Evolutionary conservation across 352 stramenopile species (phyloP), one percentile per base, ranked within the genome.

Genomic region (Globisporangium iwayamae): DNA sequence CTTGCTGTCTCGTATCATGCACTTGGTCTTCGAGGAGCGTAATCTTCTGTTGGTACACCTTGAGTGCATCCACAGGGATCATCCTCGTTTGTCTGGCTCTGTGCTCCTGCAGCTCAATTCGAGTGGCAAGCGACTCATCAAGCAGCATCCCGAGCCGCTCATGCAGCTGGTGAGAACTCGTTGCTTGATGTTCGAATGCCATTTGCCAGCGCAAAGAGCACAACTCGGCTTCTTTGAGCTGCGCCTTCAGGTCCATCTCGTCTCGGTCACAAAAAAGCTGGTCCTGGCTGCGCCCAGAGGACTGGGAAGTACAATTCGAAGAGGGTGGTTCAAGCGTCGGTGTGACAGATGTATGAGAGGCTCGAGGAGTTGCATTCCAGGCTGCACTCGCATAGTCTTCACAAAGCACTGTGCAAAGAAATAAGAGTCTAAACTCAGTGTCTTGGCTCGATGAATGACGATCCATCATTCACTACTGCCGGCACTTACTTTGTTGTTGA

Each of bases 1-100:
- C 72, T 63, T 90, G 81, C 50, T 81, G 68, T 25, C 83, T 66
- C 34, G 78, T 70, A 57, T 89, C 81, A 20, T 68, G 55, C 28
- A 90, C 68, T 25, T 81, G 70, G 1, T 69, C 67, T 51, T 89
- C 75, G 4, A 90, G 61, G 9, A 78, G 53, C 43, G 75, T 68
- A 22, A 90, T 76, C 10, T 78, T 79, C 48, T 86, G 75, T 25
- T 75, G 73, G 39, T 86, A 79, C 3, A 65, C 43, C 28, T 68
- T 55, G 11, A 81, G 13, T 1, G 48, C n/a, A n/a, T 67, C 48
- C 25, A 69, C 32, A 3, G n/a, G 22, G 30, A 69, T 69, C 38
- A 46, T 67, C 20, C 20, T 59, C 7, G 50, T 30, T 3, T 62
- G 10, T n/a, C 36, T 32, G 2, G 34, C 18, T 22, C 57, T 48